Evolutionary conservation across 495 filamentous ascomycete genomes (phyloP), one percentile per base, ranked within the genome.

Genomic region (Xylaria flabelliformis): DNA sequence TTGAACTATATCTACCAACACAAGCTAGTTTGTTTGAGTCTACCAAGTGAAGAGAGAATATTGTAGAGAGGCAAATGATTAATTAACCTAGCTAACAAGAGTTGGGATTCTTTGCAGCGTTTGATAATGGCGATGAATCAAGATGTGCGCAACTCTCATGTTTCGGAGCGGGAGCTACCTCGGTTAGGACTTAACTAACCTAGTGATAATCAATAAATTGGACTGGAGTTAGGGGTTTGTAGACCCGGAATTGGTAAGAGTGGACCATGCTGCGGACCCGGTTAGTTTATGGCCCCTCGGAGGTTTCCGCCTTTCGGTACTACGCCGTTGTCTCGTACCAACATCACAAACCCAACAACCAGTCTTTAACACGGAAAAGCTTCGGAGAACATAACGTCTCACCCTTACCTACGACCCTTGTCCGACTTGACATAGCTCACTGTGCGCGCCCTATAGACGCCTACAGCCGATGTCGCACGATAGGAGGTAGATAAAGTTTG

Each of bases 51-150:
- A 55, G 21, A 29, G 15, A 15, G 21, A 19, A 32, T 34, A 4
- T 19, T 15, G 36, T 12, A 4, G 58, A 41, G 32, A 39, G 9
- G 32, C 19, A n/a, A 55, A 26, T 32, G 26, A 19, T 36, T 9
- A 10, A 61, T 39, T 61, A 32, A 61, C 21, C 17, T 39, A 3
- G 34, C n/a, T 8, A 19, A 21, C 39, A 4, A 55, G 32, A 56
- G 3, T 56, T 32, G 53, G 26, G 21, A 12, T 55, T 36, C 26
- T 59, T 17, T 32, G 29, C 12, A 42, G 56, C 13, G 69, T 78
- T 76, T 78, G 70, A 74, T 42, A 59, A 72, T 70, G 74, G 50
- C 67, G 76, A 78, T 78, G 76, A 78, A 78, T 76, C 12, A 46
- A 67, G 63, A 76, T 64, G 66, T 42, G 62, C 50, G 36, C 36